A percentile compares a stretch with the other conserved stretches of the same genome.
Evolutionary conservation across 75 land plant genomes (phyloP).

Genomic region (Picea glauca): DNA sequence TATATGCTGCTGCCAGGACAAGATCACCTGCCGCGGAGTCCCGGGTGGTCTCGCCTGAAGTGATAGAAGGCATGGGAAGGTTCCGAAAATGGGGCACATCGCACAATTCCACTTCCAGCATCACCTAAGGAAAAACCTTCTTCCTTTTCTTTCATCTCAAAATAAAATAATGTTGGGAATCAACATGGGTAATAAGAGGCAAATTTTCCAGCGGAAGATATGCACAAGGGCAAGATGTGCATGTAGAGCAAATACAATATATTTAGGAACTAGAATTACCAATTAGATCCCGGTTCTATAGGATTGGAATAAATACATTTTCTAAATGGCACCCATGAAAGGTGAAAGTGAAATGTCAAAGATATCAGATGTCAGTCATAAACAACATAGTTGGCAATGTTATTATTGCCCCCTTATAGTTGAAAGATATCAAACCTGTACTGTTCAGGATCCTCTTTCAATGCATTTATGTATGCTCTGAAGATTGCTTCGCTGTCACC

Average conservation of each 20-base stretch:
- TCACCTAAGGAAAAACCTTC: not conserved
- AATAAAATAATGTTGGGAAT: not conserved
- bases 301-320: not conserved
- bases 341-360: constrained; percentile 1
- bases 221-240: not conserved
- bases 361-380: not conserved
- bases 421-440: constrained; percentile 53
- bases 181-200: not conserved
- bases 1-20: too few species aligned
- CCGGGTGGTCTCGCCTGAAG: too few species aligned
- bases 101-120: not conserved
- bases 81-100: not conserved
- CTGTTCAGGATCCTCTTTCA: constrained; percentile 83
- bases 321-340: not conserved
- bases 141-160: not conserved
- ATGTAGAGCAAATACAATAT: not conserved
- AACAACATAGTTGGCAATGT: not conserved
- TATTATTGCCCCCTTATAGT: not conserved
- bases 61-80: not conserved
- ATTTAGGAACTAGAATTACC: not conserved
- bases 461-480: constrained; percentile 71
- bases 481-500: constrained; percentile 85
- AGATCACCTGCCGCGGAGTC: too few species aligned
- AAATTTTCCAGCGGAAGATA: not conserved
- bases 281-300: not conserved